A percentile compares a stretch with the other conserved stretches of the same genome.
These are phyloP conservation scores for Quercus berberidifolia DNA, from an alignment of 306 rosid species.

Conservation along the genomic window DNA sequence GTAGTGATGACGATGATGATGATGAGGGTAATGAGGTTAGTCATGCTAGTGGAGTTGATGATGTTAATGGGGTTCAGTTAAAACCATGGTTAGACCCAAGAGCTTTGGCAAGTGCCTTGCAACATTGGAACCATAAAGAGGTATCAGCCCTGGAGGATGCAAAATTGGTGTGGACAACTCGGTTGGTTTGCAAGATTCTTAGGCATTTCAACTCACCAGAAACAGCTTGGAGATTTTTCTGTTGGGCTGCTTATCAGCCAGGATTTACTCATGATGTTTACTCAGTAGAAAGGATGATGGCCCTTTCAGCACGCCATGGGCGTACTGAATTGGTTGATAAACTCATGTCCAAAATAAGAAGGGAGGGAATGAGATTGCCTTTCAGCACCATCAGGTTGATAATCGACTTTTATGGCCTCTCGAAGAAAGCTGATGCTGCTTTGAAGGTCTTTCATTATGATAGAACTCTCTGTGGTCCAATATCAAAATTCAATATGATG, in stretches of 20 bases:
- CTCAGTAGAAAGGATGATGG: constrained; percentile 71
- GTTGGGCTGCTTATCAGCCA: constrained; percentile 71
- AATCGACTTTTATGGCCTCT: constrained; percentile 72
- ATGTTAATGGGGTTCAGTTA: constrained; percentile 30
- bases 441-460: constrained; percentile 59
- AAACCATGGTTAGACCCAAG: constrained; percentile 83
- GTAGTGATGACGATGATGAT: constrained; percentile 35
- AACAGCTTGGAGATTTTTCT: constrained; percentile 79
- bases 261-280: constrained; percentile 74
- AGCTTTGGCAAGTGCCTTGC: constrained; percentile 63
- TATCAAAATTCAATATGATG: constrained; percentile 59
- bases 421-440: constrained; percentile 79
- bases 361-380: constrained; percentile 70
- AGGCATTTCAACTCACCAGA: constrained; percentile 60
- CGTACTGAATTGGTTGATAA: constrained; percentile 54
- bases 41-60: constrained; percentile 23
- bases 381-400: constrained; percentile 67
- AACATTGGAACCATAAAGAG: constrained; percentile 62
- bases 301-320: constrained; percentile 67
- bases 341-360: constrained; percentile 59
- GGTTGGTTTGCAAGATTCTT: constrained; percentile 72
- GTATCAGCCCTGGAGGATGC: constrained; percentile 63
- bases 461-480: constrained; percentile 52
- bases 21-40: constrained; percentile 18
- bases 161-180: constrained; percentile 69